These are phyloP conservation scores for Ogataea corticis DNA, from an alignment of 805 yeast genomes.

Conservation along the genomic window DNA sequence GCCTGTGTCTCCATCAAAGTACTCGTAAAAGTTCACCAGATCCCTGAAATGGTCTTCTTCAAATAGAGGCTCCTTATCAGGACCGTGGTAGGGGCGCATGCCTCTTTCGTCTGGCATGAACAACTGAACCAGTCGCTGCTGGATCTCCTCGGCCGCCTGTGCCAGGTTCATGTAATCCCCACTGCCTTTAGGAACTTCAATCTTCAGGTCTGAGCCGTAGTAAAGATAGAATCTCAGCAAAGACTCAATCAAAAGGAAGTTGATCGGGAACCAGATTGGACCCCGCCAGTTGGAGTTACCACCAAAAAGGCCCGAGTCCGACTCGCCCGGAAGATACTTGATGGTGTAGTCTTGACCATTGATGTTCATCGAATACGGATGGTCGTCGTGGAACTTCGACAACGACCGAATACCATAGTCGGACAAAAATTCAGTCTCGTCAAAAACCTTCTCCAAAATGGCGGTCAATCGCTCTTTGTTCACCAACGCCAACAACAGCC, in stretches of 20 bases:
- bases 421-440: slow-evolving; percentile 82
- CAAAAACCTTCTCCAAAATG: slow-evolving; percentile 77
- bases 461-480: slow-evolving; percentile 75
- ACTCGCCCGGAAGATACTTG: slow-evolving; percentile 81
- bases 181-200: slow-evolving; percentile 85
- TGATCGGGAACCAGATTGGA: slow-evolving; percentile 95
- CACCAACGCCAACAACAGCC: slow-evolving; percentile 77
- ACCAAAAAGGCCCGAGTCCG: slow-evolving; percentile 92
- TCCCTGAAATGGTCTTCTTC: slow-evolving; percentile 76
- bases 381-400: slow-evolving; percentile 79
- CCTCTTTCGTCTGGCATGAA: slow-evolving; percentile 66
- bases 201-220: slow-evolving; percentile 82
- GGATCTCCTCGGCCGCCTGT: slow-evolving; percentile 87
- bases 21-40: slow-evolving; percentile 78
- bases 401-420: slow-evolving; percentile 85
- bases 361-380: slow-evolving; percentile 84
- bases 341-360: slow-evolving; percentile 72
- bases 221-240: slow-evolving; percentile 83
- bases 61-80: slow-evolving; percentile 45
- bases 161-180: slow-evolving; percentile 77
- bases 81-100: slow-evolving; percentile 77
- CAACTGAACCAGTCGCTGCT: slow-evolving; percentile 77
- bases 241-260: slow-evolving; percentile 81
- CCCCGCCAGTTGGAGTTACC: slow-evolving; percentile 98
- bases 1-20: slow-evolving; percentile 92